Evolutionary conservation across 768 basidiomycete species (phyloP).

Genomic region (Termitomyces sp.): DNA sequence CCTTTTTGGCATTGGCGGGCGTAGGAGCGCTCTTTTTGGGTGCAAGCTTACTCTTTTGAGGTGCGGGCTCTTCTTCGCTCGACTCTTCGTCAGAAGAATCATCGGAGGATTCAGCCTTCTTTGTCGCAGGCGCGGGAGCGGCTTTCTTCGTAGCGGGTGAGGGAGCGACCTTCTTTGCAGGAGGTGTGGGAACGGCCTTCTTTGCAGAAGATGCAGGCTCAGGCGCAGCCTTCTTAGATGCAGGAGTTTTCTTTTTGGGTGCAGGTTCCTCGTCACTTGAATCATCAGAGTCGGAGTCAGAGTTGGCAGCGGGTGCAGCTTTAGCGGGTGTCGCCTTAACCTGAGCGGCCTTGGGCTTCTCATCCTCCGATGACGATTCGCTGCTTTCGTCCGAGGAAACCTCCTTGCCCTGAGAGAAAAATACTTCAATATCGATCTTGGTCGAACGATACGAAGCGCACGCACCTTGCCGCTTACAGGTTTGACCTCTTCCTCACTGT

Average conservation of each 20-base stretch:
- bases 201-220: neutral
- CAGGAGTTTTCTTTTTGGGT: constrained; percentile 21
- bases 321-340: constrained; percentile 36
- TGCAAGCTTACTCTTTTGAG: too few relatives aligned
- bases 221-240: constrained; percentile 10
- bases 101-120: constrained; percentile 16
- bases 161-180: neutral
- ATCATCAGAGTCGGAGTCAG: constrained; percentile 24
- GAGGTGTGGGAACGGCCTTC: neutral
- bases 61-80: neutral
- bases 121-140: neutral
- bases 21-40: constrained; percentile 17
- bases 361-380: constrained; percentile 46
- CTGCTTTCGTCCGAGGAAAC: constrained; percentile 42
- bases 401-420: constrained; percentile 22
- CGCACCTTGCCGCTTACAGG: constrained; percentile 29
- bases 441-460: constrained; percentile 4
- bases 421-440: neutral
- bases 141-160: neutral
- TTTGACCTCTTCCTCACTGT: constrained; percentile 25
- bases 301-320: constrained; percentile 28
- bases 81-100: constrained; percentile 19
- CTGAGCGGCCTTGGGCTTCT: constrained; percentile 54
- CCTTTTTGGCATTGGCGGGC: constrained; percentile 4
- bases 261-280: constrained; percentile 31